phyloP scores from a whole-genome alignment of 169 alveolate genomes.

The Amoebophrya sp. region DNA sequence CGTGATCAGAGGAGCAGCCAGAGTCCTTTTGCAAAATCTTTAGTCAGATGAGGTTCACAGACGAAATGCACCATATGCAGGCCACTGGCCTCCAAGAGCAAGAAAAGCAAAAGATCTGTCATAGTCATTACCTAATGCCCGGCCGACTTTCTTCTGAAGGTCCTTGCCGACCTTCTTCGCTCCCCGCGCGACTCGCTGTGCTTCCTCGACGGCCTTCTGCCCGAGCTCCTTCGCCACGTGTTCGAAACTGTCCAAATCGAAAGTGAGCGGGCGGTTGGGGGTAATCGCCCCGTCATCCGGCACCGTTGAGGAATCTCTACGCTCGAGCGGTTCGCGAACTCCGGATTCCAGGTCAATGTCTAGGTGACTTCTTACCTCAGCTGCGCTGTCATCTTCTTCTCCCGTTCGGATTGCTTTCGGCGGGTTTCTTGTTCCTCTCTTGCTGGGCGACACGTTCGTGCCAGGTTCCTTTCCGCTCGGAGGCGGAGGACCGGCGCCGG shows the following conservation, averaged over 20 bases:
- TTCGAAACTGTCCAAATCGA: not conserved
- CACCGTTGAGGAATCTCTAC: no score
- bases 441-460: no score
- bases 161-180: not conserved
- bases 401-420: no score
- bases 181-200: not conserved
- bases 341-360: no score
- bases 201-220: not conserved
- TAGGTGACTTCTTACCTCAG: no score
- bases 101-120: not conserved
- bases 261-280: not conserved
- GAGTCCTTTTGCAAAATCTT: not conserved
- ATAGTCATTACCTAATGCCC: not conserved
- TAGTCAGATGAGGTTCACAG: not conserved
- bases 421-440: no score
- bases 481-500: no score
- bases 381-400: no score
- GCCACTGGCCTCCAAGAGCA: not conserved
- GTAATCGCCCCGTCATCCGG: not conserved
- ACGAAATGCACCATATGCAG: not conserved
- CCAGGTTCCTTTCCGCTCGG: no score
- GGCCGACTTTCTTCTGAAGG: not conserved
- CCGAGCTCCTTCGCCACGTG: not conserved
- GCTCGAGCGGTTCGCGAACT: no score
- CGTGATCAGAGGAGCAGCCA: not conserved